Base-by-base conservation (phyloP, 106 monocot species). In the Cymbidium sinense region DNA sequence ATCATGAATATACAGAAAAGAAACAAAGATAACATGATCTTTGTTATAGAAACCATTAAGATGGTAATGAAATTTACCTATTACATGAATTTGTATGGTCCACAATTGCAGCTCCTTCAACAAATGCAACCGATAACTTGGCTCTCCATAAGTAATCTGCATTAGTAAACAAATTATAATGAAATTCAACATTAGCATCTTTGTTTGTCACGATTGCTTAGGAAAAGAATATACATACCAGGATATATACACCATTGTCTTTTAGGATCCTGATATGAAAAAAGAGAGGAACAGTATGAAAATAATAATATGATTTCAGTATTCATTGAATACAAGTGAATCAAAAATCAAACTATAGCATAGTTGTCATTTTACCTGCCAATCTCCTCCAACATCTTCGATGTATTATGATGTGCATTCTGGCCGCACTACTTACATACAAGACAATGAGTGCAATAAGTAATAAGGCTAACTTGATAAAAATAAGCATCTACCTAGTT, bases 61-160 rank as follows among this genome's bases (percentile, higher is more conserved):
- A 67, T 0, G 39, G 39, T 71, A 36, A 69, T 21, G 20, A 39
- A 0, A 75, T 82, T 83, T 36, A 96, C 96, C 96, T 86, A 98
- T 90, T 67, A 94, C 88, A 88, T 98, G 96, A 52, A 94, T 73
- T 29, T 79, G 84, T 82, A 98, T 81, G 74, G 29, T 88, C 96
- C 96, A 96, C 23, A 85, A 58, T 39, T 77, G 39, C 37, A 77
- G 28, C 7, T 89, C 87, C 79, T 69, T 89, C 69, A 98, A 75
- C 74, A 98, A 86, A 85, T 77, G 54, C 76, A 94, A 70, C 30
- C 94, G 79, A 82, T 90, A 94, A 70, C 81, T 98, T 69, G 96
- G 96, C 79, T 98, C 96, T 69, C 96, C 96, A 79, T 98, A 98
- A n/a, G 96, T 98, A 69, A 98, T 88, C 96, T 98, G 82, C 71